phyloP scores from a whole-genome alignment of 1,139 yeast species.

The Yueomyces sp. region DNA sequence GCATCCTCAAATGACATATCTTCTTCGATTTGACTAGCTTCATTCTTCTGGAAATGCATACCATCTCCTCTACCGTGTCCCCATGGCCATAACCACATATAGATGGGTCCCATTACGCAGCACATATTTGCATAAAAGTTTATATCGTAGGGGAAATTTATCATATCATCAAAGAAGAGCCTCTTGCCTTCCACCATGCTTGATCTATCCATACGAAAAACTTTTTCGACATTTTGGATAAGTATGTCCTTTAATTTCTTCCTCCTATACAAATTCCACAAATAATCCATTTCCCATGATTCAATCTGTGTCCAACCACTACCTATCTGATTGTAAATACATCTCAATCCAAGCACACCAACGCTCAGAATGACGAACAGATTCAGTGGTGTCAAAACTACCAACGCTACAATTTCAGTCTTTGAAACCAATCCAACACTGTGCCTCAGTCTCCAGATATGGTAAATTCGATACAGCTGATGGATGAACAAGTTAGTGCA shows the following conservation, averaged over 20 bases:
- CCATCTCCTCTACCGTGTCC: conserved; percentile 39
- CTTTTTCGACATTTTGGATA: not conserved
- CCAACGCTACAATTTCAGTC: conserved; percentile 42
- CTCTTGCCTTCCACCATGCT: not conserved
- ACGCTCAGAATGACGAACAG: conserved; percentile 49
- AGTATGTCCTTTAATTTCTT: conserved; percentile 7
- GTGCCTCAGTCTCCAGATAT: conserved; percentile 40
- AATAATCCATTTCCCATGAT: conserved; percentile 80
- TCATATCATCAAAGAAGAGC: conserved; percentile 27
- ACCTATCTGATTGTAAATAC: conserved; percentile 40
- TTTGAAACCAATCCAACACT: conserved; percentile 41
- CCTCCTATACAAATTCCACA: conserved; percentile 33
- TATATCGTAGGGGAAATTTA: conserved; percentile 70
- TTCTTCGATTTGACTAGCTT: conserved; percentile 23
- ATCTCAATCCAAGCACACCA: conserved; percentile 45
- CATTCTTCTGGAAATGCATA: conserved; percentile 39
- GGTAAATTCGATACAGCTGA: conserved; percentile 30
- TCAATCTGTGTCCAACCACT: conserved; percentile 88
- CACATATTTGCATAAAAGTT: conserved; percentile 44
- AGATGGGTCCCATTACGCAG: conserved; percentile 42
- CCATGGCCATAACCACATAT: conserved; percentile 63
- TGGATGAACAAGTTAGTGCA: conserved; percentile 38
- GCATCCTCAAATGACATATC: conserved; percentile 43
- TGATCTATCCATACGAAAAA: not conserved
- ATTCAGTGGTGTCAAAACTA: conserved; percentile 44